A percentile compares a stretch with the other conserved stretches of the same genome.
phyloP scores from a whole-genome alignment of 495 filamentous ascomycete genomes.

The Aspergillus haitiensis region DNA sequence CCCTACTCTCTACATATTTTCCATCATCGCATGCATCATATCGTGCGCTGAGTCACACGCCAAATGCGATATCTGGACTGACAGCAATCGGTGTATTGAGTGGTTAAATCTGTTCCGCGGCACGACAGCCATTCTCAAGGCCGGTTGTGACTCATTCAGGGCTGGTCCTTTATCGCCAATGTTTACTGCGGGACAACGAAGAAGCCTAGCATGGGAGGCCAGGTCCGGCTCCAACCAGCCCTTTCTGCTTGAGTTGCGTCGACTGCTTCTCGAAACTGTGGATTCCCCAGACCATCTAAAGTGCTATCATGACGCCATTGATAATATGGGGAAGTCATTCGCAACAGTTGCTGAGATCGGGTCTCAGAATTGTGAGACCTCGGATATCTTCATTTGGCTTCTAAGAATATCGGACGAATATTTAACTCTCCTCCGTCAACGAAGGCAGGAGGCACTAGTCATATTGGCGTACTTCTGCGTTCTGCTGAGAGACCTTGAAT shows the following conservation, averaged over 20 bases:
- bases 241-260: background rate
- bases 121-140: constrained; percentile 35
- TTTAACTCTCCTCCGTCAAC: constrained; percentile 5
- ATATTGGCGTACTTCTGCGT: constrained; percentile 34
- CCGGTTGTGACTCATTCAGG: constrained; percentile 22
- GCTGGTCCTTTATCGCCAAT: constrained; percentile 26
- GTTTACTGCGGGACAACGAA: constrained; percentile 11
- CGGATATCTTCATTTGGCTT: constrained; percentile 5
- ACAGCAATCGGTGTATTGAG: constrained; percentile 34
- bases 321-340: constrained; percentile 1
- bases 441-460: constrained; percentile 27
- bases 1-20: constrained; percentile 38
- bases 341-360: background rate
- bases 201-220: background rate
- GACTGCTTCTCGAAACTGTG: background rate
- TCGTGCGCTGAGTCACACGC: constrained; percentile 22
- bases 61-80: constrained; percentile 31
- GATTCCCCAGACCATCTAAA: background rate
- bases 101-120: constrained; percentile 43
- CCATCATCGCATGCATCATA: constrained; percentile 31
- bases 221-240: background rate
- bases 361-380: background rate
- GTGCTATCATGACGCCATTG: background rate
- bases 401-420: background rate
- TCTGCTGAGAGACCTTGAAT: constrained; percentile 24